Base-by-base conservation (phyloP, 169 alveolate genomes). In the Babesia bigemina region DNA sequence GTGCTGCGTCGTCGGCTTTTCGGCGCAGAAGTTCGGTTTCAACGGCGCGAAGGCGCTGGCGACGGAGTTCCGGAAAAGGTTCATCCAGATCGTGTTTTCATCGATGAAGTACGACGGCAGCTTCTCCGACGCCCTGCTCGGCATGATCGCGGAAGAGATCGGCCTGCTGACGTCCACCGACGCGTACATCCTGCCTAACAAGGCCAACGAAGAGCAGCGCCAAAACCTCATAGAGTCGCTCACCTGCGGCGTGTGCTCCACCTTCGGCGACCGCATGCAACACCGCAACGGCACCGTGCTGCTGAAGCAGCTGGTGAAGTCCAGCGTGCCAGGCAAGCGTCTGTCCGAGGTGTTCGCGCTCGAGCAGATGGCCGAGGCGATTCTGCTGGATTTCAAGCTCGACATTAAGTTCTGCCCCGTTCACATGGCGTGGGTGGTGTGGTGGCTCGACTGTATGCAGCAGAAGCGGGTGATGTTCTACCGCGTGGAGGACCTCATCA, bases 21-120 rank as follows among this genome's bases (percentile, higher is more conserved):
- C 69, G n/a, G 78, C 52, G 9, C 71, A 66, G 21, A 63, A 81
- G 63, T 81, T 58, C 60, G 88, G 88, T 21, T 61, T 58, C 47
- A 65, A 81, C 13, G 71, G 88, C 21, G 88, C 88, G 13, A 81
- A 72, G 69, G 62, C 79, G 57, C 63, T 81, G 33, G 87, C 87
- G 22, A 62, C 87, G 42, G 58, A 65, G 70, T 67, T 67, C 66
- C 76, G 76, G n/a, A 67, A 67, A 36, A 9, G 76, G 49, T 67
- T 24, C 60, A 42, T 67, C 0, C 63, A 67, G 29, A 28, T 67
- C 22, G 65, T 67, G 14, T 67, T 50, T 21, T 49, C 76, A 9
- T 67, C 76, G 12, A 67, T 55, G 67, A 67, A 67, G 56, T 67
- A 67, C 39, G 76, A 67, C 39, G 76, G 76, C 14, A 67, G 76